Evolutionary conservation across 208 protist genomes (phyloP), one percentile per base, ranked within the genome.

Genomic region (Leishmania tarentolae): DNA sequence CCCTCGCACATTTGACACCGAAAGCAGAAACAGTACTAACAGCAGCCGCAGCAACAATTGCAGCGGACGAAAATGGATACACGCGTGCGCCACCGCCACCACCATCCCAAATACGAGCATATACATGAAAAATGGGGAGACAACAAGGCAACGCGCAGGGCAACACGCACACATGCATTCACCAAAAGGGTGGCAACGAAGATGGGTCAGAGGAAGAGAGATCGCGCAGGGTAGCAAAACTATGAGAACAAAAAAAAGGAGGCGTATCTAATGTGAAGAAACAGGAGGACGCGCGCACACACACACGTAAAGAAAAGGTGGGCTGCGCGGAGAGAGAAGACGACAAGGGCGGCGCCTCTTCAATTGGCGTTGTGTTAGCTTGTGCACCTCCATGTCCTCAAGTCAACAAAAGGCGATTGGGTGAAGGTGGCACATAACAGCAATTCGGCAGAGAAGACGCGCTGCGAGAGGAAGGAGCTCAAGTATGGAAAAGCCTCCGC

Each of bases 211-310:
- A 47, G 40, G 44, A 17, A 47, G 28, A 15, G 68, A 35, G 65
- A 42, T n/a, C n/a, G n/a, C n/a, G n/a, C n/a, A 24, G 17, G 66
- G 15, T 31, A 21, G 31, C 2, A 21, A 40, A 31, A 47, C 21
- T 13, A 40, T 19, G 40, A 47, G 68, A 47, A 47, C 24, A 47
- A 11, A 81, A 63, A 47, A 85, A 53, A 37, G 24, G 68, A 24
- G 44, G 53, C 24, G 44, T 28, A 46, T 46, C 57, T 75, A 73
- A 76, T 65, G 40, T 77, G 63, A 63, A 21, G 42, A 44, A 42
- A 44, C 17, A 40, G 61, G 40, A 31, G 40, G 31, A 66, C 15
- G 21, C 9, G 21, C 9, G 21, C 59, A 65, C 35, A 6, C 5
- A 15, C n/a, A 35, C 31, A 13, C 31, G 61, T 7, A 68, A 40